Conservation (phyloP, 2,329 filamentous ascomycete genomes). For the Trichoderma sp. region DNA sequence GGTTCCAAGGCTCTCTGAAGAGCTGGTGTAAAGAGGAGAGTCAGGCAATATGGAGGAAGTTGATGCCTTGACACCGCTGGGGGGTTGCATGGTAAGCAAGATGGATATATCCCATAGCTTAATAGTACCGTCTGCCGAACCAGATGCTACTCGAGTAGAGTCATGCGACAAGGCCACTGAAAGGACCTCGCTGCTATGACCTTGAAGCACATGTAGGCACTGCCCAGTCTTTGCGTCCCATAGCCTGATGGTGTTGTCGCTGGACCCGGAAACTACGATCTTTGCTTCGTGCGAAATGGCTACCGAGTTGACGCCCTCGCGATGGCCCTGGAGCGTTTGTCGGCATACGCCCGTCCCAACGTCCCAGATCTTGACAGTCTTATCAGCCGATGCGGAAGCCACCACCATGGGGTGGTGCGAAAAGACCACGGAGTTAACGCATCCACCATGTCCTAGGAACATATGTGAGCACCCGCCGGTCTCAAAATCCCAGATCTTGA, state of each 20-base stretch:
- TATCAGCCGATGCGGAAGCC: not conserved
- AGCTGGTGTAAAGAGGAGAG: too few species aligned
- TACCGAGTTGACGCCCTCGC: not conserved
- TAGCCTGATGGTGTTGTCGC: not conserved
- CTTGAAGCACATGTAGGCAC: not conserved
- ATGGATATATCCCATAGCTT: not conserved
- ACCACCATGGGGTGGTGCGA: not conserved
- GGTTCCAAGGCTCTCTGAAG: too few species aligned
- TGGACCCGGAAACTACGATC: not conserved
- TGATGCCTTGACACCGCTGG: too few species aligned
- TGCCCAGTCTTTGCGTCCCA: not conserved
- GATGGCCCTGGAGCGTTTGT: not conserved
- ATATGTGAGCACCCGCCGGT: not conserved
- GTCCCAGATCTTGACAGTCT: not conserved
- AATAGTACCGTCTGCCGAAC: not conserved
- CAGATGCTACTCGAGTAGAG: not conserved
- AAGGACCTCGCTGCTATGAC: rapidly evolving
- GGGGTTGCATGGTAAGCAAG: too few species aligned
- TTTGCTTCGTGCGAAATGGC: not conserved
- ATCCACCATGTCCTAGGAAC: rapidly evolving
- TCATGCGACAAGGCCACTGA: not conserved
- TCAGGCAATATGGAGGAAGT: too few species aligned
- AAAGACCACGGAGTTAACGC: not conserved
- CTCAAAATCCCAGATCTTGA: not conserved
- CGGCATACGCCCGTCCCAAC: not conserved